Conservation (phyloP, 345 rosid species). For the Syzygium aromaticum region DNA sequence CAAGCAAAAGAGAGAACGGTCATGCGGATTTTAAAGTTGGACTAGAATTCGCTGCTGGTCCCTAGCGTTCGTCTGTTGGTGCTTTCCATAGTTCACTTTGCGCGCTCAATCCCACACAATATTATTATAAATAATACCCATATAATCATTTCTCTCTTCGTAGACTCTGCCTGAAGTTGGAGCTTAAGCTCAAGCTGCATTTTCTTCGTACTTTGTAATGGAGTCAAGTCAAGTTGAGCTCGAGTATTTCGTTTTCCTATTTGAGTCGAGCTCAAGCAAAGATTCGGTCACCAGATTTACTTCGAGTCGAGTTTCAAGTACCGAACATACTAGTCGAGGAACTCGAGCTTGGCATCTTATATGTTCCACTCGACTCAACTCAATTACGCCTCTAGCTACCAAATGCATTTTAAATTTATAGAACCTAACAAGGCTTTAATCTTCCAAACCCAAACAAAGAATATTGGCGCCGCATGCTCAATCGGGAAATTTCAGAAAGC, state of each 20-base stretch:
- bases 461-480: neutral
- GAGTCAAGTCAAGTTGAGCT: neutral
- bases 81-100: neutral
- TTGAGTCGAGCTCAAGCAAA: too few species aligned
- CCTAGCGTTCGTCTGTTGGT: neutral
- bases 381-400: neutral
- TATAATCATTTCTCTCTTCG: neutral
- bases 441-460: neutral
- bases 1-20: too few species aligned
- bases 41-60: neutral
- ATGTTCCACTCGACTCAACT: accelerated
- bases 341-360: neutral
- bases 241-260: too few species aligned
- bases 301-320: neutral
- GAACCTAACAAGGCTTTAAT: neutral
- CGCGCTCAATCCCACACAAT: neutral
- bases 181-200: accelerated
- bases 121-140: neutral
- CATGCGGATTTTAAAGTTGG: neutral
- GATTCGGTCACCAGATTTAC: too few species aligned
- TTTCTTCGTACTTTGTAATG: neutral
- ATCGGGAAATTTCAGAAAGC: too few species aligned
- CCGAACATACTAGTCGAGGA: accelerated
- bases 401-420: neutral
- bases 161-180: accelerated